These are phyloP conservation scores for Diaporthe ampelina DNA, from an alignment of 2,329 filamentous ascomycete species.

Conservation along the genomic window DNA sequence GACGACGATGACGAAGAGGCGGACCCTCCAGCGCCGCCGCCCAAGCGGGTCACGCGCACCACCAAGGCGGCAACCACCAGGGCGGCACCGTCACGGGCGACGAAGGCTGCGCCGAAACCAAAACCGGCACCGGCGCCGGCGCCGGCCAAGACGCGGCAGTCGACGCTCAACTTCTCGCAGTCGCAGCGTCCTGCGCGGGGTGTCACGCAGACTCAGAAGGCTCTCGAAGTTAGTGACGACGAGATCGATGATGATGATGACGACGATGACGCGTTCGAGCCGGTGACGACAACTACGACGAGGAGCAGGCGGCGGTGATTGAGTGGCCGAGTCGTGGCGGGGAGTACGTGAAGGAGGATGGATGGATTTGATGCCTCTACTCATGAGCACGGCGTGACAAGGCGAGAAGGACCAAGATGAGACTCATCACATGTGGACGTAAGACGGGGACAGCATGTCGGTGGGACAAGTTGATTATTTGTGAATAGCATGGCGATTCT, in stretches of 20 bases:
- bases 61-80: conserved; percentile 43
- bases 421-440: background rate
- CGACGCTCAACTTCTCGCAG: conserved; percentile 65
- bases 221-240: conserved; percentile 74
- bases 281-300: conserved; percentile 56
- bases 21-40: conserved; percentile 51
- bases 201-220: conserved; percentile 60
- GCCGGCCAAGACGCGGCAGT: conserved; percentile 53
- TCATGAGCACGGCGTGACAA: background rate
- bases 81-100: conserved; percentile 50
- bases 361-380: no score
- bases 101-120: conserved; percentile 13
- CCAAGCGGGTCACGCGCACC: conserved; percentile 50
- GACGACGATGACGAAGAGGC: conserved; percentile 55
- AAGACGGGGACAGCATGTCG: no score
- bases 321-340: no score
- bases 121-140: conserved; percentile 44
- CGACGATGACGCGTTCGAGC: conserved; percentile 62
- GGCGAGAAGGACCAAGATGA: background rate
- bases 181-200: conserved; percentile 46
- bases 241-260: conserved; percentile 74
- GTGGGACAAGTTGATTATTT: background rate
- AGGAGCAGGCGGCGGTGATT: conserved; percentile 44
- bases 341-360: no score
- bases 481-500: conserved; percentile 3